Evolutionary conservation across 1,284 basidiomycete genomes (phyloP).

Genomic region (Ceratobasidium sp.): DNA sequence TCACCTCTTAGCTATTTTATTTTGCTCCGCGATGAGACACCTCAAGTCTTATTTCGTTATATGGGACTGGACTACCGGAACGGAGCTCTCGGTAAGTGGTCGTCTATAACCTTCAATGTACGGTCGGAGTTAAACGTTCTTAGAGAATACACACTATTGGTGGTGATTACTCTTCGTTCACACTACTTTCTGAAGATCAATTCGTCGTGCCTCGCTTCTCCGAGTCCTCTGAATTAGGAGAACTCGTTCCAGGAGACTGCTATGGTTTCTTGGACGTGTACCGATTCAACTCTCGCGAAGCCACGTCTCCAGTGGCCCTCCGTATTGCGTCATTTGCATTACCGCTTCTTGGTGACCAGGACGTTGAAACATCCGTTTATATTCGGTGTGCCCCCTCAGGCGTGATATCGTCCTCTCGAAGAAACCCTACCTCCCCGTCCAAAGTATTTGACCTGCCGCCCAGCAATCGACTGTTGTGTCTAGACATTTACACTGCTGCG

Average conservation of each 20-base stretch:
- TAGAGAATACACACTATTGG: not conserved
- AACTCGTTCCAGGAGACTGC: not conserved
- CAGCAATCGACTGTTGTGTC: slow-evolving; percentile 26
- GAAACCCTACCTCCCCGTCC: not conserved
- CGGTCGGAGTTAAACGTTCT: not conserved
- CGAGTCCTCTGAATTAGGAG: not conserved
- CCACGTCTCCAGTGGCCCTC: not conserved
- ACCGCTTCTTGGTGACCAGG: not conserved
- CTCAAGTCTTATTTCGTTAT: slow-evolving; percentile 8
- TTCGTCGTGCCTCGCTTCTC: slow-evolving; percentile 10
- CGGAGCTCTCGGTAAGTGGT: slow-evolving; percentile 24
- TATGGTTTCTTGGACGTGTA: slow-evolving; percentile 13
- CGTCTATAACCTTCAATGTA: not conserved
- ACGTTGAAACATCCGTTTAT: not conserved
- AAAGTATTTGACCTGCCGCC: slow-evolving; percentile 3
- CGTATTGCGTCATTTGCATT: slow-evolving; percentile 19
- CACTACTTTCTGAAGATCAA: slow-evolving; percentile 18
- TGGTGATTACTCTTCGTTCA: slow-evolving; percentile 2
- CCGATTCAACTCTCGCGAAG: not conserved
- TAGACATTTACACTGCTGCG: not conserved
- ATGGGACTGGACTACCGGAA: slow-evolving; percentile 42
- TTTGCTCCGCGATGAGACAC: slow-evolving; percentile 14
- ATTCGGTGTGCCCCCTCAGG: not conserved
- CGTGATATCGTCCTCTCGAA: slow-evolving; percentile 25
- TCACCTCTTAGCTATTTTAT: slow-evolving; percentile 1